Evolutionary conservation across 768 basidiomycete genomes (phyloP).

Genomic region (Lactarius sanguifluus): DNA sequence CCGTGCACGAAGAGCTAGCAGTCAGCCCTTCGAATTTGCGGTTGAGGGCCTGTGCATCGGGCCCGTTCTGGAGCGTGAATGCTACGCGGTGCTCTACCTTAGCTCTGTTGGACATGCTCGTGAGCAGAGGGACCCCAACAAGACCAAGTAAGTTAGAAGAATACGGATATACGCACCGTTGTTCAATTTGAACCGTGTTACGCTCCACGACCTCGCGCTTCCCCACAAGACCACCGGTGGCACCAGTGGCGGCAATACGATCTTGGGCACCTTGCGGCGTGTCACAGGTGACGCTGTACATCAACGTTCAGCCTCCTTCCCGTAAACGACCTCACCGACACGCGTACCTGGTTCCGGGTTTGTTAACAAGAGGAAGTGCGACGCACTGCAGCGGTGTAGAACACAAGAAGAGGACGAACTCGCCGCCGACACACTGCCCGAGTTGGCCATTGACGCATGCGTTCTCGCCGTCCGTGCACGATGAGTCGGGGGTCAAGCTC

Average conservation of each 20-base stretch:
- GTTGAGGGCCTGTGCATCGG: conserved; percentile 34
- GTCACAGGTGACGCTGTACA: conserved; percentile 32
- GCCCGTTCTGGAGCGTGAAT: conserved; percentile 30
- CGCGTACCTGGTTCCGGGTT: conserved; percentile 34
- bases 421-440: conserved; percentile 30
- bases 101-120: background rate
- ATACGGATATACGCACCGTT: background rate
- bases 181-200: too few relatives aligned
- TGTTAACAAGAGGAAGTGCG: conserved; percentile 37
- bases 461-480: conserved; percentile 38
- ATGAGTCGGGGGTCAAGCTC: conserved; percentile 33
- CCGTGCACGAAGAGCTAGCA: conserved; percentile 37
- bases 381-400: conserved; percentile 26
- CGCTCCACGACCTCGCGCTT: conserved; percentile 14
- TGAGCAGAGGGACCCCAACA: background rate
- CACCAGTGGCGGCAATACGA: conserved; percentile 31
- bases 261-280: conserved; percentile 26
- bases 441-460: conserved; percentile 25
- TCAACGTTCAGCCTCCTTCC: background rate
- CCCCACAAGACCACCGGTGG: conserved; percentile 28
- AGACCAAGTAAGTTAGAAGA: background rate
- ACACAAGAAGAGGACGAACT: conserved; percentile 29
- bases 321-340: background rate
- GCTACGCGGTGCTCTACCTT: conserved; percentile 23
- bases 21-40: conserved; percentile 28